Conservation (phyloP, 495 filamentous ascomycete species). For the Parathielavia appendiculata region DNA sequence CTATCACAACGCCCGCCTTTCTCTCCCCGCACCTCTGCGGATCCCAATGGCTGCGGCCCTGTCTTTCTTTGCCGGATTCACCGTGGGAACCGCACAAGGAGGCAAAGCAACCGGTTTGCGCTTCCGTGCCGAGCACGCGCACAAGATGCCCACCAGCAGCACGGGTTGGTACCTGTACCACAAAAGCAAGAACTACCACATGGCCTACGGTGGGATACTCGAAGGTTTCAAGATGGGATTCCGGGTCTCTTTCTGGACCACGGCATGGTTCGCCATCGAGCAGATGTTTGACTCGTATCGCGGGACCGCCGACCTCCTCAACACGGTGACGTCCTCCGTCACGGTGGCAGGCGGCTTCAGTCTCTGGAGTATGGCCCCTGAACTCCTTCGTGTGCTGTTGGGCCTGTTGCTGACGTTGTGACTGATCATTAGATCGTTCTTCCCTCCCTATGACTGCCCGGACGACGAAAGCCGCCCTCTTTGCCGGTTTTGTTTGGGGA, state of each 20-base stretch:
- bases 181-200: slow-evolving; percentile 91
- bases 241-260: slow-evolving; percentile 61
- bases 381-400: neutral
- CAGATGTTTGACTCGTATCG: slow-evolving; percentile 76
- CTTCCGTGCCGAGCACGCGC: slow-evolving; percentile 90
- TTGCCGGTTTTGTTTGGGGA: slow-evolving; percentile 74
- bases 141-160: slow-evolving; percentile 74
- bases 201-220: slow-evolving; percentile 64
- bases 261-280: slow-evolving; percentile 69
- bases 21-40: slow-evolving; percentile 53
- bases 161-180: slow-evolving; percentile 96
- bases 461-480: slow-evolving; percentile 73
- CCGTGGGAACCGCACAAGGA: slow-evolving; percentile 67
- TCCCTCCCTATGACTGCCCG: slow-evolving; percentile 76
- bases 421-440: slow-evolving; percentile 60
- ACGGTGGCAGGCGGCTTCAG: slow-evolving; percentile 82
- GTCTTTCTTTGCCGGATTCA: slow-evolving; percentile 59
- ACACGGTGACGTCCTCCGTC: slow-evolving; percentile 72
- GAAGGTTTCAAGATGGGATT: slow-evolving; percentile 72
- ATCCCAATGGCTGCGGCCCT: slow-evolving; percentile 55
- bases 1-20: slow-evolving; percentile 50
- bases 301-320: slow-evolving; percentile 64
- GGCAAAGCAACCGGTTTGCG: slow-evolving; percentile 65
- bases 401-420: slow-evolving; percentile 15
- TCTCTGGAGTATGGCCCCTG: slow-evolving; percentile 61